Conservation (phyloP, 441 rosid species). For the Populus hybrid region DNA sequence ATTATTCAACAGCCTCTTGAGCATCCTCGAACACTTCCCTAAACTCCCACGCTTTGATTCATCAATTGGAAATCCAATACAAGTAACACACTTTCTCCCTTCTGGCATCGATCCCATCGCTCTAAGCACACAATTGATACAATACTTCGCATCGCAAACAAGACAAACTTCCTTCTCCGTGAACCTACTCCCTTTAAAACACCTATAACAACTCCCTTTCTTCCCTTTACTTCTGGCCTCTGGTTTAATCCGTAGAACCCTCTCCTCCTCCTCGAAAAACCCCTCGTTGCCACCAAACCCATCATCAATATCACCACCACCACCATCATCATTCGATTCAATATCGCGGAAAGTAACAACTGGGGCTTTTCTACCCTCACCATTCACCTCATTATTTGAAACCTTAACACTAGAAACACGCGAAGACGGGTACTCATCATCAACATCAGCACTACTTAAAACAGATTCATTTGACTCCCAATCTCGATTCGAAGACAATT, state of each 20-base stretch:
- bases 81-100: slow-evolving; percentile 93
- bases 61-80: slow-evolving; percentile 80
- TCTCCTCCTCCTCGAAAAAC: slow-evolving; percentile 24
- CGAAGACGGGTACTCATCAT: slow-evolving; percentile 80
- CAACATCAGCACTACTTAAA: slow-evolving; percentile 35
- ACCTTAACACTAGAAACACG: slow-evolving; percentile 58
- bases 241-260: slow-evolving; percentile 34
- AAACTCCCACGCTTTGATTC: slow-evolving; percentile 68
- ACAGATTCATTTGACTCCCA: slow-evolving; percentile 86
- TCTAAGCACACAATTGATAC: slow-evolving; percentile 78
- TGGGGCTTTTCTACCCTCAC: slow-evolving; percentile 49
- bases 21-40: slow-evolving; percentile 88
- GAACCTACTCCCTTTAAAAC: slow-evolving; percentile 75
- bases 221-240: slow-evolving; percentile 63
- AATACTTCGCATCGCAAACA: slow-evolving; percentile 91
- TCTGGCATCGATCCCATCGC: slow-evolving; percentile 99
- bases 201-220: slow-evolving; percentile 79
- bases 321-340: not conserved
- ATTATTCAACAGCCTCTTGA: slow-evolving; percentile 71
- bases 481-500: slow-evolving; percentile 41
- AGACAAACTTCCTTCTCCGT: slow-evolving; percentile 91
- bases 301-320: slow-evolving; percentile 28
- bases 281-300: slow-evolving; percentile 37
- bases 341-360: slow-evolving; percentile 68
- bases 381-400: slow-evolving; percentile 33